Evolutionary conservation across 768 basidiomycete species (phyloP).

Genomic region (Termitomyces sp.): DNA sequence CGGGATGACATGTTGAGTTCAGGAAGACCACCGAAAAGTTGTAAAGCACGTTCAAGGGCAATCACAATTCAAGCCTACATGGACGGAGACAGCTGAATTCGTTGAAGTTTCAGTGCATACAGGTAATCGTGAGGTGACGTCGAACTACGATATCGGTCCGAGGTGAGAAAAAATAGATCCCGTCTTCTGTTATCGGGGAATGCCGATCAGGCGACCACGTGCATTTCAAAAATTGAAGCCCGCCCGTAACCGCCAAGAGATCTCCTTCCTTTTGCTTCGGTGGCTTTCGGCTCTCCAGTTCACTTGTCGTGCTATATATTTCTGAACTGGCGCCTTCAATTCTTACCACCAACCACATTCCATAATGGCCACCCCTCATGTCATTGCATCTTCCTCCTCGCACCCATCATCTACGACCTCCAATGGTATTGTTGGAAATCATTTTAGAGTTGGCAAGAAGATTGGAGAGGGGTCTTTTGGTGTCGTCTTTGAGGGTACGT

Average conservation of each 20-base stretch:
- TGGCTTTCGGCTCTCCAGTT: conserved; percentile 15
- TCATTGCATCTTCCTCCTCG: conserved; percentile 71
- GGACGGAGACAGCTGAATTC: background rate
- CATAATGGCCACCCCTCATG: conserved; percentile 76
- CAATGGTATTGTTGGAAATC: conserved; percentile 73
- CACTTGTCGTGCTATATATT: conserved; percentile 12
- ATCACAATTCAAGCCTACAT: background rate
- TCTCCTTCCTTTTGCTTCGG: conserved; percentile 11
- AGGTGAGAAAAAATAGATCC: background rate
- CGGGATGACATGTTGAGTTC: background rate
- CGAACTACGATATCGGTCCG: background rate
- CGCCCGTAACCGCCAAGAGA: background rate
- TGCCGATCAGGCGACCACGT: conserved; percentile 12
- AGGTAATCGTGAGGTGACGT: background rate
- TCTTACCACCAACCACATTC: background rate
- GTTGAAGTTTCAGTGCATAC: background rate
- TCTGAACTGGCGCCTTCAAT: conserved; percentile 18
- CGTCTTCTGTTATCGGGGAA: background rate
- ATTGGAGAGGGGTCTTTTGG: conserved; percentile 99
- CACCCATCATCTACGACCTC: conserved; percentile 59
- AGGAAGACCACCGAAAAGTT: too few species aligned
- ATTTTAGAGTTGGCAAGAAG: conserved; percentile 94
- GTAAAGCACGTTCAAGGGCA: background rate
- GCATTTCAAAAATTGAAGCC: conserved; percentile 16
- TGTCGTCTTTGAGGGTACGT: conserved; percentile 89